phyloP scores from a whole-genome alignment of 169 alveolate genomes.

The Cryptosporidium ubiquitum region DNA sequence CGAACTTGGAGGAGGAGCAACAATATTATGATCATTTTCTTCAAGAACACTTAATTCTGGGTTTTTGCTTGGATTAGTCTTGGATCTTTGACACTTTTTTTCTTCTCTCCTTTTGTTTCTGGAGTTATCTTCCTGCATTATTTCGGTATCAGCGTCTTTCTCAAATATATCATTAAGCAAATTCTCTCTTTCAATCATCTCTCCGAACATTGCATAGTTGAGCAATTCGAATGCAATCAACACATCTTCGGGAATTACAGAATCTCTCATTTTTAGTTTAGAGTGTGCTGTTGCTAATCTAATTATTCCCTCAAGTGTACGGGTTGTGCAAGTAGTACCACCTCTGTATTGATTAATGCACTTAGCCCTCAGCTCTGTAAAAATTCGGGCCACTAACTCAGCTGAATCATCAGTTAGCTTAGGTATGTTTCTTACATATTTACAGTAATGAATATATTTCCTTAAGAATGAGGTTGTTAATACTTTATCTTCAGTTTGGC shows the following conservation, averaged over 20 bases:
- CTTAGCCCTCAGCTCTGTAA: conserved; percentile 81
- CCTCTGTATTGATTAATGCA: conserved; percentile 51
- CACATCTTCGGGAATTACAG: conserved; percentile 84
- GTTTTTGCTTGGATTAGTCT: not conserved
- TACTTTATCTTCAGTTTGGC: conserved; percentile 21
- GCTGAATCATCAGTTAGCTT: conserved; percentile 85
- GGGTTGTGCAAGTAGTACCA: conserved; percentile 46
- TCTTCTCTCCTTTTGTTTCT: conserved; percentile 52
- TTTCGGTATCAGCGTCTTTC: not conserved
- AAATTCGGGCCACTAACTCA: conserved; percentile 81
- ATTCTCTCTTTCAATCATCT: conserved; percentile 17
- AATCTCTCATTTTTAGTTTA: conserved; percentile 83
- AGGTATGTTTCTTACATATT: conserved; percentile 77
- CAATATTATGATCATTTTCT: conserved; percentile 14
- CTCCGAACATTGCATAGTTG: conserved; percentile 86
- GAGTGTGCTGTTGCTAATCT: conserved; percentile 91
- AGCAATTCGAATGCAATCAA: conserved; percentile 82
- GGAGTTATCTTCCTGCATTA: not conserved
- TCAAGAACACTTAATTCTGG: not conserved
- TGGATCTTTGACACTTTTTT: conserved; percentile 30
- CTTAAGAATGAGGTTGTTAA: conserved; percentile 53
- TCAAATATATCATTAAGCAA: not conserved
- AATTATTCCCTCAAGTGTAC: conserved; percentile 90
- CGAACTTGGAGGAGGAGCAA: conserved; percentile 69
- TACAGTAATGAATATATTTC: conserved; percentile 69